Evolutionary conservation across 2,329 filamentous ascomycete genomes (phyloP).

Genomic region (Hypoxylon sp.): DNA sequence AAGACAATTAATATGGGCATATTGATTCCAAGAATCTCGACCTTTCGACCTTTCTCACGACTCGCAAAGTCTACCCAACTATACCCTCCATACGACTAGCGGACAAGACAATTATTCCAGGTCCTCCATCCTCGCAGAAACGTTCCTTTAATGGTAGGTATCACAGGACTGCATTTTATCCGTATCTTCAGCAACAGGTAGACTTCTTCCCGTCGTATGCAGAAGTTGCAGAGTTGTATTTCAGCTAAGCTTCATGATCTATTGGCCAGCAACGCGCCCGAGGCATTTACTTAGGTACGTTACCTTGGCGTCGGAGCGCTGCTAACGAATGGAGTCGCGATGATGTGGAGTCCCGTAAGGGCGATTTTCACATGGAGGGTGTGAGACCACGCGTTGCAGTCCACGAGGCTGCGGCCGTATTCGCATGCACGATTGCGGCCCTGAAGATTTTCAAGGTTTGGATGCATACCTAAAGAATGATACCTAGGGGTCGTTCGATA

Average conservation of each 20-base stretch:
- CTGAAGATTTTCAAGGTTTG: neutral
- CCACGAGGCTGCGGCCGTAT: neutral
- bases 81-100: too few relatives aligned
- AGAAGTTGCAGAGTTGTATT: neutral
- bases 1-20: neutral
- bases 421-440: neutral
- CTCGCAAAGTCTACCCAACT: too few relatives aligned
- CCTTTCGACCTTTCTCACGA: too few relatives aligned
- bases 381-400: neutral
- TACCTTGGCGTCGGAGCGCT: neutral
- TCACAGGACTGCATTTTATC: neutral
- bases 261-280: neutral
- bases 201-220: neutral
- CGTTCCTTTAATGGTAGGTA: too few relatives aligned
- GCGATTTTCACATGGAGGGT: neutral
- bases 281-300: neutral
- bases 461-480: neutral
- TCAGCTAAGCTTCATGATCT: neutral
- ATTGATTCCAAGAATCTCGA: too few relatives aligned
- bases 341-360: neutral
- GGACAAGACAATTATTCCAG: too few relatives aligned
- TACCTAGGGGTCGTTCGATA: neutral
- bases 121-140: too few relatives aligned
- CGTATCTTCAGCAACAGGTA: neutral
- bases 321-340: neutral